Evolutionary conservation across 805 yeast genomes (phyloP), one percentile per base, ranked within the genome.

Genomic region (Tetrapisispora arboricola): DNA sequence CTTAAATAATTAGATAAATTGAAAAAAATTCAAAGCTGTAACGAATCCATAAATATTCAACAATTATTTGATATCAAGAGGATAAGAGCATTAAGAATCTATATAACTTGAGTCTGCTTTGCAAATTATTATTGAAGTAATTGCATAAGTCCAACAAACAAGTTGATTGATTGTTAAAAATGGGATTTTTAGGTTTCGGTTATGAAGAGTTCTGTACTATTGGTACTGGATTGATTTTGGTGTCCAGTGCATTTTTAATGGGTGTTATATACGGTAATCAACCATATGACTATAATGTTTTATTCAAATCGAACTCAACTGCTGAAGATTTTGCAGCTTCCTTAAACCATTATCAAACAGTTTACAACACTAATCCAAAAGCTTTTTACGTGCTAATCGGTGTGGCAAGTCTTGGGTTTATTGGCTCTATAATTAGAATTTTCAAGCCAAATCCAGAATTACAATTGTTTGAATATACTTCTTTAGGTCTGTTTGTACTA

Each of bases 401-500:
- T 17, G 67, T 86, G 51, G 94, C 84, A 51, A 63, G 55, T 25
- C 38, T 87, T 22, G 96, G 94, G 3, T 68, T 86, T 42, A 33
- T 75, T 36, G 95, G 95, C 6, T 67, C 78, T 43, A 68, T 80
- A 49, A 72, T 83, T 57, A 86, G 86, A 67, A 71, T 90, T 42
- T 86, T 80, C 67, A 82, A 81, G 64, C 96, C 97, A n/a, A 59
- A 74, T 35, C 90, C 82, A 39, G 94, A 90, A 37, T 72, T 84
- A 53, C 80, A 82, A 60, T 73, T 80, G 58, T 90, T 92, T 58
- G 98, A 90, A 63, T 95, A 94, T 52, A 94, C 88, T 33, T 70
- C 94, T 10, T 67, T 88, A 50, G 77, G 76, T n/a, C 71, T 84
- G 43, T 74, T 73, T 58, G 80, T 87, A 60, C 66, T 79, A 28